Evolutionary conservation across 2,329 filamentous ascomycete species (phyloP).

Genomic region (Westerdykella sp.): DNA sequence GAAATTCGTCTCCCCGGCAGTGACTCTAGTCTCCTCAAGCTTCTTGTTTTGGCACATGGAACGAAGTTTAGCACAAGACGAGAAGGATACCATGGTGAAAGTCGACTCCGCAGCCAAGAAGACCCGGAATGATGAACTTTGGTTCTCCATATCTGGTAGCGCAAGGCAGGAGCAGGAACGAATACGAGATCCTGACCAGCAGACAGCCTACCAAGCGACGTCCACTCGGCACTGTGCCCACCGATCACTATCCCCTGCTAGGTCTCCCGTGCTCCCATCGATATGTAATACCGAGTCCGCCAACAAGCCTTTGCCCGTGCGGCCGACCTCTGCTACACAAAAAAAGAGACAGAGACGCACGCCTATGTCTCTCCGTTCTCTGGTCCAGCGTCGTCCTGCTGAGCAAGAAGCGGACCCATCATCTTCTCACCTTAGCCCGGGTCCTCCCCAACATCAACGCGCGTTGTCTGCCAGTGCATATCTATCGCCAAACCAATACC

Average conservation of each 20-base stretch:
- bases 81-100: slow-evolving; percentile 18
- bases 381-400: slow-evolving; percentile 23
- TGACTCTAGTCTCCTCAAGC: slow-evolving; percentile 14
- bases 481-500: slow-evolving; percentile 7
- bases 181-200: slow-evolving; percentile 6
- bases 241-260: slow-evolving; percentile 10
- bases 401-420: slow-evolving; percentile 11
- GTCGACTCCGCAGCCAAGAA: slow-evolving; percentile 8
- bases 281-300: slow-evolving; percentile 20
- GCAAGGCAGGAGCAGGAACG: slow-evolving; percentile 11
- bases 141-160: slow-evolving; percentile 24
- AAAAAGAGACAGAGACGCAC: slow-evolving; percentile 16
- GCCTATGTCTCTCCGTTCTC: slow-evolving; percentile 18
- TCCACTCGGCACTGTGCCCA: slow-evolving; percentile 17
- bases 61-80: slow-evolving; percentile 5
- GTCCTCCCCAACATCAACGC: slow-evolving; percentile 14
- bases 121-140: slow-evolving; percentile 20
- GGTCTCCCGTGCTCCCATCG: slow-evolving; percentile 10
- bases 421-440: slow-evolving; percentile 16
- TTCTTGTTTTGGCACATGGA: slow-evolving; percentile 15
- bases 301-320: slow-evolving; percentile 28
- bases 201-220: slow-evolving; percentile 27
- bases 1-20: slow-evolving; percentile 16
- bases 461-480: slow-evolving; percentile 15
- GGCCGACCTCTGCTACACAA: slow-evolving; percentile 18